Evolutionary conservation across 495 filamentous ascomycete genomes (phyloP), one percentile per base, ranked within the genome.

Genomic region (Thozetella sp.): DNA sequence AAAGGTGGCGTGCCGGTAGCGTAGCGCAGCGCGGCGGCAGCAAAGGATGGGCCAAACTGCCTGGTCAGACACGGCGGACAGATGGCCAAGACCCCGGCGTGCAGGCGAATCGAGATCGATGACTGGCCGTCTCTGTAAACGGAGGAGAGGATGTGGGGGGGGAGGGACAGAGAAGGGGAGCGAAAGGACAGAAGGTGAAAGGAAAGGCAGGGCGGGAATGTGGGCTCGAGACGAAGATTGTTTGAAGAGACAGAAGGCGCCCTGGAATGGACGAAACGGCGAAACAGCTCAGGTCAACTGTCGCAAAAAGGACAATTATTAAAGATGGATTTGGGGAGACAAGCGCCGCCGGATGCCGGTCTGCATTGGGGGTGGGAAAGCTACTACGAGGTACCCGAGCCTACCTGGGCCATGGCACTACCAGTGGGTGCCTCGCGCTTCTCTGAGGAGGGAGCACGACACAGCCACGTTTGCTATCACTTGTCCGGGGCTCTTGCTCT

Each of bases 241-340:
- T 48, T 48, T 48, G 43, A 48, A 48, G 43, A 48, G 43, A 48
- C 43, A 48, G 43, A 48, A 20, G n/a, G 43, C 9, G 43, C n/a
- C n/a, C 43, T 48, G 43, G 43, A 48, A 48, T 48, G 43, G 43
- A 48, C 43, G 43, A 48, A 48, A 48, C 43, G 20, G 43, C 43
- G 43, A 20, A 48, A 37, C 30, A 6, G 30, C 30, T 37, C 3
- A 48, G 43, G 43, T 48, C 6, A 48, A 48, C 43, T 48, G 43
- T 48, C 43, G 43, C 43, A 48, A 48, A 37, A 37, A 37, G n/a
- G 20, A 48, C 11, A 48, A 48, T 48, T 48, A 48, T 48, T 48
- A 37, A 37, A 37, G 43, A 48, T 48, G 43, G 6, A 48, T 48
- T 48, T 48, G 6, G 43, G 43, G 9, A 13, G 43, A 48, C 43